A percentile compares a stretch with the other conserved stretches of the same genome.
Conservation (phyloP, 2,329 filamentous ascomycete species). For the Fusarium mundagurra region DNA sequence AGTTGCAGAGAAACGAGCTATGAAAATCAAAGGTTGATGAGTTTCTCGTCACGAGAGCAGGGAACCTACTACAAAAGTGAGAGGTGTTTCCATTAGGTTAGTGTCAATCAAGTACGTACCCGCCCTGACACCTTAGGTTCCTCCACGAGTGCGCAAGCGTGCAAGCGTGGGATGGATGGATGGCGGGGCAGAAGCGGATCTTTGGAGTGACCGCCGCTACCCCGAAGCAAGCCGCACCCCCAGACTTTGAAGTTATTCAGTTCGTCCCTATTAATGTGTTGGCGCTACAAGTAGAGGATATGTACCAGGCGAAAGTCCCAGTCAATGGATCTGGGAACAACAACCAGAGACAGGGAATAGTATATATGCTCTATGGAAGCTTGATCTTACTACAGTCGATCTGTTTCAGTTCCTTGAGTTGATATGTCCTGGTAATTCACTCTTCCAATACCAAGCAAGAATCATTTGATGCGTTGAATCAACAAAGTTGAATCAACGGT, state of each 20-base stretch:
- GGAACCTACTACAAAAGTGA: too few species aligned
- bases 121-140: background rate
- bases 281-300: background rate
- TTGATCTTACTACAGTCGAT: background rate
- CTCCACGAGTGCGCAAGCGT: background rate
- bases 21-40: background rate
- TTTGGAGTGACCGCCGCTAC: conserved; percentile 42
- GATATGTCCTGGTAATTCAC: background rate
- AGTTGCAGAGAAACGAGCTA: background rate
- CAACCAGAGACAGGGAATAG: background rate
- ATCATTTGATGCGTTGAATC: background rate
- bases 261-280: background rate
- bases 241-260: background rate
- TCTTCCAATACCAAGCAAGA: background rate
- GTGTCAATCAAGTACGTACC: conserved; percentile 5
- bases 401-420: background rate
- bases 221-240: conserved; percentile 30
- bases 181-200: conserved; percentile 36
- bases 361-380: background rate
- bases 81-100: background rate
- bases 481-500: background rate
- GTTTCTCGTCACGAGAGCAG: conserved; percentile 24
- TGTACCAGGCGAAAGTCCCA: background rate
- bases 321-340: background rate
- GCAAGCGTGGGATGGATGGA: conserved; percentile 6